Evolutionary conservation across 805 yeast genomes (phyloP), one percentile per base, ranked within the genome.

Genomic region (Saturnispora serradocipensis): DNA sequence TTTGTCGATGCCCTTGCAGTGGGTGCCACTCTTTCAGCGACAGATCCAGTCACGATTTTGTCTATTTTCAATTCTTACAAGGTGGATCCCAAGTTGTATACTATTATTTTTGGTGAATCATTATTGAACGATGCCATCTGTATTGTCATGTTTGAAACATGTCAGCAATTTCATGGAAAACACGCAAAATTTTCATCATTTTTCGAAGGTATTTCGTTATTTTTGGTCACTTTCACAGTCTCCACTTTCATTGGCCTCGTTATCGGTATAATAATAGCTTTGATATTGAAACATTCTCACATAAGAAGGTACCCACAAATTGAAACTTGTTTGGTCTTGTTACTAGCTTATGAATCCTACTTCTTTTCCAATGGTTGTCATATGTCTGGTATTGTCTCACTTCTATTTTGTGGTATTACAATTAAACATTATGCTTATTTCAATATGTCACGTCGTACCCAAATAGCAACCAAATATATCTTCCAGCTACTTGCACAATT

Each of bases 301-400:
- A 82, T 93, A 48, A 77, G 98, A 70, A 74, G 98, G 60, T 88
- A 86, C 66, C 98, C 98, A n/a, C 95, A 89, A 66, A 88, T 93
- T 61, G 99, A 93, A 72, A 87, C 97, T 28, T 95, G 98, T 67
- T 66, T 93, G 51, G 95, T 93, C 28, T 70, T 93, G 44, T 70
- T 93, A 58, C 82, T 90, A 65, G 97, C 98, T 16, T 93, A 93
- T 66, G 96, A 89, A 61, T 88, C 97, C 0, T 93, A 93, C 68
- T 93, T 93, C 73, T 93, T 93, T 68, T 90, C 98, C 43, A 93
- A 93, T 63, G 99, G 99, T 47, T 95, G 98, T 61, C 99, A 95
- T 66, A 93, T 93, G 99, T 90, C 98, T 5, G 99, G 99, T 45
- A 91, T 91, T 57, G 98, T 91, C 6, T 89, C 97, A 1, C 73